A percentile compares a stretch with the other conserved stretches of the same genome.
phyloP scores from a whole-genome alignment of 2,329 filamentous ascomycete species.

The Lojkania enalia region DNA sequence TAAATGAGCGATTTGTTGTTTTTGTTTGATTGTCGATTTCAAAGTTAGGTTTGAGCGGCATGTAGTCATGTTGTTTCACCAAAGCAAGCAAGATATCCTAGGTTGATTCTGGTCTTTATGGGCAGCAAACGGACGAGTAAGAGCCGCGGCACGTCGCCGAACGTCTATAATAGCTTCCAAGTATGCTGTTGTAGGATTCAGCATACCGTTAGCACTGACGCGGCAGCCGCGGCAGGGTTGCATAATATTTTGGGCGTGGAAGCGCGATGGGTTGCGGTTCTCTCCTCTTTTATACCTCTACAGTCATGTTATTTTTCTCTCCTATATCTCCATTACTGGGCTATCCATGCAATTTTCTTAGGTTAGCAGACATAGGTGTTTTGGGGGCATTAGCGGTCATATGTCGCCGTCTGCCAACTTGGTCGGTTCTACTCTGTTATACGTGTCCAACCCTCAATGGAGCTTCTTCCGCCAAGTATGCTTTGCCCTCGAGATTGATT shows the following conservation, averaged over 20 bases:
- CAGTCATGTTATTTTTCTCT: background rate
- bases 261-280: background rate
- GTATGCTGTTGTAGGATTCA: too few species aligned
- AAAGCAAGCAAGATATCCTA: constrained; percentile 14
- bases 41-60: constrained; percentile 12
- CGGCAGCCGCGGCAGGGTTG: too few species aligned
- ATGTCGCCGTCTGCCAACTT: background rate
- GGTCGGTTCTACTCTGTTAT: background rate
- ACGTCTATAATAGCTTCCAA: too few species aligned
- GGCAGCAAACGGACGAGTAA: too few species aligned
- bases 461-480: background rate
- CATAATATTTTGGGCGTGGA: too few species aligned
- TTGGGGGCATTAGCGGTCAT: constrained; percentile 1
- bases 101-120: too few species aligned
- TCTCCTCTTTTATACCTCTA: background rate
- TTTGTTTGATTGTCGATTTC: constrained; percentile 1
- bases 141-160: too few species aligned
- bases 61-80: constrained; percentile 4
- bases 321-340: background rate
- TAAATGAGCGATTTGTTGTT: constrained; percentile 14
- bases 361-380: background rate
- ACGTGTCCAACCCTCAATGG: background rate
- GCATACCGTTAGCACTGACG: too few species aligned
- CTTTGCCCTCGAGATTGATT: too few species aligned
- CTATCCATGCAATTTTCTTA: background rate